phyloP scores from a whole-genome alignment of 1,284 basidiomycete species.

The Heterobasidion occidentale region DNA sequence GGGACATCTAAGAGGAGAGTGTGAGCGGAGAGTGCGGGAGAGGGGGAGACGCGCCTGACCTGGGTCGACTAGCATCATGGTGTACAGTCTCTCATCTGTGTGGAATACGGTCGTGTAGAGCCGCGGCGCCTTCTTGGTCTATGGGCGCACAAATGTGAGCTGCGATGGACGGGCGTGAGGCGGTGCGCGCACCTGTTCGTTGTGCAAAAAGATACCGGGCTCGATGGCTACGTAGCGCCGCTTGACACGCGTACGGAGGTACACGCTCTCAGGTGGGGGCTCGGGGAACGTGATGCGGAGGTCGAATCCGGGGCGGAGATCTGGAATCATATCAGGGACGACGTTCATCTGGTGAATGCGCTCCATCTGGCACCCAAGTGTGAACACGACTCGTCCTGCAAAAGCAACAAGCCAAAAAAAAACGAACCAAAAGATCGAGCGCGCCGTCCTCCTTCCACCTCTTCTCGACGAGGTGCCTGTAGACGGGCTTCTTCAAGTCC shows the following conservation, averaged over 20 bases:
- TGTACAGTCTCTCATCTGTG: slow-evolving; percentile 77
- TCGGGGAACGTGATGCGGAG: slow-evolving; percentile 53
- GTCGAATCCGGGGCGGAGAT: slow-evolving; percentile 68
- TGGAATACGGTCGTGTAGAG: slow-evolving; percentile 75
- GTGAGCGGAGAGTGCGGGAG: neutral
- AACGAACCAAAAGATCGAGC: slow-evolving; percentile 75
- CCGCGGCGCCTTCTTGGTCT: slow-evolving; percentile 58
- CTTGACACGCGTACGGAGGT: slow-evolving; percentile 23
- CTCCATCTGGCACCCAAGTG: slow-evolving; percentile 62
- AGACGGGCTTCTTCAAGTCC: slow-evolving; percentile 59
- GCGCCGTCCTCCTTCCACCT: slow-evolving; percentile 81
- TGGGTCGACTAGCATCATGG: slow-evolving; percentile 82
- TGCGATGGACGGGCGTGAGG: neutral
- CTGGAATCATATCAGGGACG: slow-evolving; percentile 79
- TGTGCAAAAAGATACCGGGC: slow-evolving; percentile 60
- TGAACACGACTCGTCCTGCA: slow-evolving; percentile 4
- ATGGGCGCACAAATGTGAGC: neutral
- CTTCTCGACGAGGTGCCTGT: slow-evolving; percentile 78
- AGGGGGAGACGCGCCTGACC: slow-evolving; percentile 33
- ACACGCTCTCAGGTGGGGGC: slow-evolving; percentile 21
- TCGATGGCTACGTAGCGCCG: slow-evolving; percentile 47
- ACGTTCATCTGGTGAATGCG: slow-evolving; percentile 86
- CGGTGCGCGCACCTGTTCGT: slow-evolving; percentile 46
- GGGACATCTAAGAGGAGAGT: slow-evolving; percentile 59
- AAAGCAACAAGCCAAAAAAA: neutral